phyloP scores from a whole-genome alignment of 1,284 basidiomycete genomes.

The Marasmius sp. region DNA sequence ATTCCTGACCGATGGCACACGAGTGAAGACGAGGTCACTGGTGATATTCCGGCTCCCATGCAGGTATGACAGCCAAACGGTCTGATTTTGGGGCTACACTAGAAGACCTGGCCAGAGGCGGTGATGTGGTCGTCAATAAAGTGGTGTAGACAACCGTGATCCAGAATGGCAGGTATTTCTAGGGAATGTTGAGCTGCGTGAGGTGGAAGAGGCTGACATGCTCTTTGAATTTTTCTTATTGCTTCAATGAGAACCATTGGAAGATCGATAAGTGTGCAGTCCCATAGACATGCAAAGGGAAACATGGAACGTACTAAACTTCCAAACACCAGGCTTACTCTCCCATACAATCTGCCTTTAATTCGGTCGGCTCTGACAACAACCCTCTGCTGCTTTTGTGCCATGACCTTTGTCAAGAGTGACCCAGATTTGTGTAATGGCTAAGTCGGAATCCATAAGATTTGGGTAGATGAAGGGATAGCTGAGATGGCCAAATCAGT shows the following conservation, averaged over 20 bases:
- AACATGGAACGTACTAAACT: constrained; percentile 58
- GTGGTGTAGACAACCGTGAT: constrained; percentile 68
- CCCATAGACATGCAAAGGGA: neutral
- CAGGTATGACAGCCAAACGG: neutral
- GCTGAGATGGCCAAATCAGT: neutral
- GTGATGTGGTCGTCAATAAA: neutral
- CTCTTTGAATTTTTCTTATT: constrained; percentile 90
- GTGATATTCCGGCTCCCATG: no score
- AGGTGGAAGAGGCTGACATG: constrained; percentile 77
- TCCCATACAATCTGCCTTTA: constrained; percentile 84
- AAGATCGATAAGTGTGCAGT: neutral
- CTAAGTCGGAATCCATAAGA: constrained; percentile 1
- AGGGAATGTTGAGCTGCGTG: constrained; percentile 69
- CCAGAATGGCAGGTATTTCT: constrained; percentile 68
- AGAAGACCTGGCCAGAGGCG: neutral
- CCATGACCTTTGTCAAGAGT: constrained; percentile 84
- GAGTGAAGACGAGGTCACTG: no score
- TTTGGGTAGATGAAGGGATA: neutral
- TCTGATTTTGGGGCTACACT: neutral
- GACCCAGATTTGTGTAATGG: constrained; percentile 7
- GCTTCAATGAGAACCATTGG: constrained; percentile 80
- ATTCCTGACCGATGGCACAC: no score
- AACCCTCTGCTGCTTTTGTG: constrained; percentile 76
- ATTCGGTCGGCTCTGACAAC: constrained; percentile 75
- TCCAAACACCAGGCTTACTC: constrained; percentile 62